A percentile compares a stretch with the other conserved stretches of the same genome.
Evolutionary conservation across 1,284 basidiomycete species (phyloP).

Genomic region (Ceratobasidium theobromae): DNA sequence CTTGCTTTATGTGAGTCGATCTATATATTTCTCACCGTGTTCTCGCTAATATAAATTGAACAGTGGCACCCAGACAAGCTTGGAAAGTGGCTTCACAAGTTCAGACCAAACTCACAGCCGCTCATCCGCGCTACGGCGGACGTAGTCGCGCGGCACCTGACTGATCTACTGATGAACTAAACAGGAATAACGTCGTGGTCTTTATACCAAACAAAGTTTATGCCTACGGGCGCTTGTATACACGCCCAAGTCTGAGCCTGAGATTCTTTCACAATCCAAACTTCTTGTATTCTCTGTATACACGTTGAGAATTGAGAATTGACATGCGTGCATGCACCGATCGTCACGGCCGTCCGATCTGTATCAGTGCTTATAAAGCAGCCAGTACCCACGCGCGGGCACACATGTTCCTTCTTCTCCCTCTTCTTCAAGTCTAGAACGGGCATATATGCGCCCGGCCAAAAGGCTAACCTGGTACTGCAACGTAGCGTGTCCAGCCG

Average conservation of each 20-base stretch:
- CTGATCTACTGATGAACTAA: not conserved
- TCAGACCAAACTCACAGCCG: not conserved
- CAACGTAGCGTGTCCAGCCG: not conserved
- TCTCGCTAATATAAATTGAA: too few relatives aligned
- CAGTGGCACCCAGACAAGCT: slow-evolving; percentile 13
- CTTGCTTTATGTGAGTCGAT: not conserved
- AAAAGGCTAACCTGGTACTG: not conserved
- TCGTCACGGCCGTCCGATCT: too few relatives aligned
- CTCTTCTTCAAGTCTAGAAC: slow-evolving; percentile 4
- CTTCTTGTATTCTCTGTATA: too few relatives aligned
- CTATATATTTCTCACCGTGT: not conserved
- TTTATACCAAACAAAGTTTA: too few relatives aligned
- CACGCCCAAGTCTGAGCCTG: too few relatives aligned
- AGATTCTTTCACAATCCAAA: too few relatives aligned
- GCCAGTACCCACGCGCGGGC: too few relatives aligned
- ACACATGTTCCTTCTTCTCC: too few relatives aligned
- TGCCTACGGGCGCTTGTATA: too few relatives aligned
- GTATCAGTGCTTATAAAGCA: too few relatives aligned
- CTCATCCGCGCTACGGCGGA: not conserved
- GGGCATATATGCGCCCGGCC: not conserved
- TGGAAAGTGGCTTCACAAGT: slow-evolving; percentile 1
- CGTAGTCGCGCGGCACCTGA: not conserved
- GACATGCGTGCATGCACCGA: too few relatives aligned
- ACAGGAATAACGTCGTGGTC: not conserved
- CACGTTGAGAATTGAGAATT: too few relatives aligned